Evolutionary conservation across 2,329 filamentous ascomycete species (phyloP).

Genomic region (Apiospora malaysiana): DNA sequence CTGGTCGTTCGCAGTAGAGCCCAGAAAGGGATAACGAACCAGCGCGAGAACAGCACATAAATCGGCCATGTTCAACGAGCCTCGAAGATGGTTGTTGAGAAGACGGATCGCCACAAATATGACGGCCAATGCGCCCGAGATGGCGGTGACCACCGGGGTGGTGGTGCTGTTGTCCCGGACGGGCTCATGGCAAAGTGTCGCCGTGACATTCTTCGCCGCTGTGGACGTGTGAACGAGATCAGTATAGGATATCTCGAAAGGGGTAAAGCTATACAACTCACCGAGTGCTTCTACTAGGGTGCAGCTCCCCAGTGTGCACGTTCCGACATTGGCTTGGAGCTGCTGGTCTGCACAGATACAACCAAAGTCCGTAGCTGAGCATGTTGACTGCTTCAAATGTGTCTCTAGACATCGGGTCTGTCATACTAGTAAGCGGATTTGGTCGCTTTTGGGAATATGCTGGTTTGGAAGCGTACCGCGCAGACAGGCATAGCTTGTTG

Average conservation of each 20-base stretch:
- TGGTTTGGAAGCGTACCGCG: background rate
- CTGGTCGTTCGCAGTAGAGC: background rate
- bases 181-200: background rate
- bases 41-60: background rate
- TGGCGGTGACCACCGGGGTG: background rate
- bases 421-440: background rate
- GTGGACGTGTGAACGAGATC: background rate
- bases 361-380: background rate
- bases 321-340: background rate
- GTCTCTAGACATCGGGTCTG: slow-evolving; percentile 3
- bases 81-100: background rate
- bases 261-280: background rate
- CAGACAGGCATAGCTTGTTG: background rate
- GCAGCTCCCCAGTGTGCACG: background rate
- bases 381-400: background rate
- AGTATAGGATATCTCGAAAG: background rate
- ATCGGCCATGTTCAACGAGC: background rate
- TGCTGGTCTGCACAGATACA: slow-evolving; percentile 4
- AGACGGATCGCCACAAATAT: background rate
- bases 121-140: background rate
- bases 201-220: slow-evolving; percentile 9
- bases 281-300: background rate
- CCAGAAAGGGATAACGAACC: background rate
- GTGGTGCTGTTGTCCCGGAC: background rate
- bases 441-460: background rate